phyloP scores from a whole-genome alignment of 306 rosid species.

The Comarum palustre region DNA sequence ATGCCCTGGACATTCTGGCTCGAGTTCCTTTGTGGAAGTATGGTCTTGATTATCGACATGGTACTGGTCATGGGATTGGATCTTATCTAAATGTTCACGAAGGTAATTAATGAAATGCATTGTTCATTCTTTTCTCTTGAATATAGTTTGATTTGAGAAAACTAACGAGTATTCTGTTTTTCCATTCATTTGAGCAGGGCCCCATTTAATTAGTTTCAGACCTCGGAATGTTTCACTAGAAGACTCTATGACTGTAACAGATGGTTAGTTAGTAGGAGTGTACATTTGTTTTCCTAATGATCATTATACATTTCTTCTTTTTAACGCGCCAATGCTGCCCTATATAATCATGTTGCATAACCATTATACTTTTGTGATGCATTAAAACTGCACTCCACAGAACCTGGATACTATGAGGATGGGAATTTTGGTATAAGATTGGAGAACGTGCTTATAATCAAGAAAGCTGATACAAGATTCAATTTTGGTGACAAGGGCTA shows the following conservation, averaged over 20 bases:
- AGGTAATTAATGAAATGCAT: constrained; percentile 43
- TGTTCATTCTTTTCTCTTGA: constrained; percentile 20
- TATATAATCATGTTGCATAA: background rate
- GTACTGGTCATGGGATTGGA: constrained; percentile 99
- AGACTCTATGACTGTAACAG: constrained; percentile 92
- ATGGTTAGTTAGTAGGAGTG: constrained; percentile 68
- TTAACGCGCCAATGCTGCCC: background rate
- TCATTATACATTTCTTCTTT: background rate
- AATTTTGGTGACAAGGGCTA: constrained; percentile 91
- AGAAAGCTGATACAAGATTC: constrained; percentile 72
- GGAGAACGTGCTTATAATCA: constrained; percentile 91
- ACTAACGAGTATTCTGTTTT: constrained; percentile 1
- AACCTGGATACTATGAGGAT: constrained; percentile 98
- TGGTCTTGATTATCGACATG: constrained; percentile 98
- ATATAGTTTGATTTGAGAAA: constrained; percentile 3
- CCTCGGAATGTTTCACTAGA: constrained; percentile 84
- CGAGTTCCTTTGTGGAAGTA: constrained; percentile 89
- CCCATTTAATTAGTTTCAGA: constrained; percentile 94
- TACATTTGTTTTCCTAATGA: too few species aligned
- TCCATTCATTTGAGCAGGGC: constrained; percentile 54
- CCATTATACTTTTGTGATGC: background rate
- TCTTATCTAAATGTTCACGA: constrained; percentile 97
- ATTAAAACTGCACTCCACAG: constrained; percentile 41
- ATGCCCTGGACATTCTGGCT: constrained; percentile 85
- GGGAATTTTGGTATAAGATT: constrained; percentile 88